Evolutionary conservation across 352 stramenopile genomes (phyloP).

Genomic region (Phytophthora sp.): DNA sequence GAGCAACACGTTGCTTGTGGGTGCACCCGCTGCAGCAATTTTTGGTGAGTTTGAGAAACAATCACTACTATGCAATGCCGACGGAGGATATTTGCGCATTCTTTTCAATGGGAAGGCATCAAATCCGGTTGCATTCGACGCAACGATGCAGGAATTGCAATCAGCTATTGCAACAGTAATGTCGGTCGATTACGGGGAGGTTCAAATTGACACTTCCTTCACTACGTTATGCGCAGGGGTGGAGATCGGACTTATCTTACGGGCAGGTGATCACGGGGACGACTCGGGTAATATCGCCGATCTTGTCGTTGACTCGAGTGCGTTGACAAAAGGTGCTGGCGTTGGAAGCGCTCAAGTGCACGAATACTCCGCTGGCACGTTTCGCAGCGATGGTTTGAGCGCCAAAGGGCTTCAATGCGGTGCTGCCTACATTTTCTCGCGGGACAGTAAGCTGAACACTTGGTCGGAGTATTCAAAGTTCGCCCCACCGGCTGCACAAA

Average conservation of each 20-base stretch:
- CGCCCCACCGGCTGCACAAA: constrained; percentile 39
- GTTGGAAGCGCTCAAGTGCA: constrained; percentile 44
- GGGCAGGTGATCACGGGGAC: constrained; percentile 64
- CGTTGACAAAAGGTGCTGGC: constrained; percentile 47
- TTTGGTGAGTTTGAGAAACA: constrained; percentile 81
- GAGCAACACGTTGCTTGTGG: constrained; percentile 58
- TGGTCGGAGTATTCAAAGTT: constrained; percentile 74
- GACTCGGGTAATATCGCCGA: constrained; percentile 62
- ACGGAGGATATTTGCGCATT: constrained; percentile 71
- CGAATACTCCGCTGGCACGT: constrained; percentile 67
- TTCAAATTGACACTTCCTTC: constrained; percentile 64
- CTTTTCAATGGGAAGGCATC: constrained; percentile 66
- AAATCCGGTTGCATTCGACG: constrained; percentile 65
- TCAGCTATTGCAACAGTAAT: constrained; percentile 60
- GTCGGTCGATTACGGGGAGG: constrained; percentile 55
- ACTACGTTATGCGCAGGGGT: constrained; percentile 50
- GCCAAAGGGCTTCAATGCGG: constrained; percentile 78
- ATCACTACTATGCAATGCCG: constrained; percentile 74
- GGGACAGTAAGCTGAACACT: constrained; percentile 32
- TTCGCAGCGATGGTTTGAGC: constrained; percentile 55
- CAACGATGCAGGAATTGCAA: constrained; percentile 52
- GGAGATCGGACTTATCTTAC: constrained; percentile 64
- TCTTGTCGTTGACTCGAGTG: constrained; percentile 51
- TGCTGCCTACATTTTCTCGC: constrained; percentile 70
- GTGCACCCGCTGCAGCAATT: constrained; percentile 65